Percentiles rank a stretch among this genome's conserved stretches.
These are phyloP conservation scores for Epichloe scottii DNA, from an alignment of 2,329 filamentous ascomycete genomes.

Conservation along the genomic window DNA sequence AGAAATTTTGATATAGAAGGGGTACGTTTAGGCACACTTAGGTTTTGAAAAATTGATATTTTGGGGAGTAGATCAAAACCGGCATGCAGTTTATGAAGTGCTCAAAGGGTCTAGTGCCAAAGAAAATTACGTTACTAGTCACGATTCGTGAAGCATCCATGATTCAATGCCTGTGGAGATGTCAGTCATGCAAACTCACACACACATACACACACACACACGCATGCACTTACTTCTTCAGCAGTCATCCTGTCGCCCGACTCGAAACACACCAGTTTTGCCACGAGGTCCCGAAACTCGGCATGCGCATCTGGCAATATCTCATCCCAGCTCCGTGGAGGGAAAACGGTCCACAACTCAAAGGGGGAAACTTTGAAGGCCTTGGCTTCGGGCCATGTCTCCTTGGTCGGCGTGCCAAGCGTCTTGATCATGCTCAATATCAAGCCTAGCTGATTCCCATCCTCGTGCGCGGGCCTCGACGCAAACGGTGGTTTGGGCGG, in stretches of 20 bases:
- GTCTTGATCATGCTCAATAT: constrained; percentile 90
- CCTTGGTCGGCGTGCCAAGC: constrained; percentile 70
- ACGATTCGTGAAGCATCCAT: constrained; percentile 8
- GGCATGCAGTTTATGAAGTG: too few relatives aligned
- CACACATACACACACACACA: too few relatives aligned
- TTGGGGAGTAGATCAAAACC: too few relatives aligned
- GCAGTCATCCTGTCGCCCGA: constrained; percentile 53
- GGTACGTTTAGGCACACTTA: too few relatives aligned
- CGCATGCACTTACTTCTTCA: constrained; percentile 21
- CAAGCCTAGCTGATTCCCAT: constrained; percentile 83
- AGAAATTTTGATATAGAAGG: too few relatives aligned
- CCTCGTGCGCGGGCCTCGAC: constrained; percentile 55
- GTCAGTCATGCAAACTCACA: not conserved
- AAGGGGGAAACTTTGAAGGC: constrained; percentile 65
- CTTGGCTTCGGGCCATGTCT: constrained; percentile 70
- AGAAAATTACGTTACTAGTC: not conserved
- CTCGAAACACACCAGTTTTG: constrained; percentile 59
- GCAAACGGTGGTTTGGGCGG: constrained; percentile 61
- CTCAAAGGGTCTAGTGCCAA: too few relatives aligned
- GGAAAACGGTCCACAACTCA: constrained; percentile 75
- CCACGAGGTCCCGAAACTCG: constrained; percentile 52
- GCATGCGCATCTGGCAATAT: constrained; percentile 51
- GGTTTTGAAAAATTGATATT: too few relatives aligned
- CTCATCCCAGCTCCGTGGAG: constrained; percentile 51
- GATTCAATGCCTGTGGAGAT: constrained; percentile 12